A percentile compares a stretch with the other conserved stretches of the same genome.
Evolutionary conservation across 345 rosid species (phyloP).

Genomic region (Populus davidiana): DNA sequence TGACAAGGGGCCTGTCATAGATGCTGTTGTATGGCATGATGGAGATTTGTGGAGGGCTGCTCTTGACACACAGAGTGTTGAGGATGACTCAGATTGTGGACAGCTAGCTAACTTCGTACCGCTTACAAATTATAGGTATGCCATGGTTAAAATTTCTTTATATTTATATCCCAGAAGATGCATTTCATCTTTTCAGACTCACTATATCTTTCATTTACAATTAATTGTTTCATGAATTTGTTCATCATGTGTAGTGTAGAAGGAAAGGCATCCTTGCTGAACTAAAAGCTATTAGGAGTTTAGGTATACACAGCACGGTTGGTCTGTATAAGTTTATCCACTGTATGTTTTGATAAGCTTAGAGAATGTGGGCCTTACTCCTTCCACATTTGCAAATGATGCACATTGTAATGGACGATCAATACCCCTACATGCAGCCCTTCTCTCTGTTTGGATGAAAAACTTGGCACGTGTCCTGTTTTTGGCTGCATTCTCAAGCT

Average conservation of each 20-base stretch:
- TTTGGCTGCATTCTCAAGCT: not conserved
- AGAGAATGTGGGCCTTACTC: not conserved
- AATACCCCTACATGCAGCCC: not conserved
- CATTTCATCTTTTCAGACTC: not conserved
- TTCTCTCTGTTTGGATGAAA: not conserved
- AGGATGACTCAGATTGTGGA: conserved; percentile 73
- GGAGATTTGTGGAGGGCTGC: conserved; percentile 96
- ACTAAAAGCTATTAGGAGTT: not conserved
- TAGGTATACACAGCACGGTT: not conserved
- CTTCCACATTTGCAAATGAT: not conserved
- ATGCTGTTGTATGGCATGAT: conserved; percentile 97
- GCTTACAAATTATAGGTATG: conserved; percentile 77
- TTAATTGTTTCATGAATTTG: not conserved
- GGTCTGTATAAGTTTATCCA: not conserved
- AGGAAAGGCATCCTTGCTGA: not conserved
- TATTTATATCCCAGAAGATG: not conserved
- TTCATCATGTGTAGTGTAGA: not conserved
- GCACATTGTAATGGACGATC: not conserved
- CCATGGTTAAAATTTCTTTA: not conserved
- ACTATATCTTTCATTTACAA: too few species aligned
- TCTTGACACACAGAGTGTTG: conserved; percentile 87
- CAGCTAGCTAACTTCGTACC: conserved; percentile 75
- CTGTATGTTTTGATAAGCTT: not conserved
- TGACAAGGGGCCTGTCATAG: conserved; percentile 93
- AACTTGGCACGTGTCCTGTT: not conserved